A percentile compares a stretch with the other conserved stretches of the same genome.
These are phyloP conservation scores for Fusarium denticulatum DNA, from an alignment of 2,329 filamentous ascomycete species.

Conservation along the genomic window DNA sequence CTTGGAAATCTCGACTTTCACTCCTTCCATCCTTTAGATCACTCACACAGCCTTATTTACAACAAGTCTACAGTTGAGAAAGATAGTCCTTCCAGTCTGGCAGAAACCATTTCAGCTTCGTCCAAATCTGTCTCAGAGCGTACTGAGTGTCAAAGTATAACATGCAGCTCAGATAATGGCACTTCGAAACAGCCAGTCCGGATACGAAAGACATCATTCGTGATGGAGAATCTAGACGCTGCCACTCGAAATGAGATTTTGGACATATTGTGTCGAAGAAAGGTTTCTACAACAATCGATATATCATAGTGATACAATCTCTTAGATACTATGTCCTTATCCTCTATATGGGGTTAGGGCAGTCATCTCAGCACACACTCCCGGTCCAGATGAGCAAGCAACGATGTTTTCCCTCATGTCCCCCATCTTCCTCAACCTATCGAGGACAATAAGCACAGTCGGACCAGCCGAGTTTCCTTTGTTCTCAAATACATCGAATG, in stretches of 20 bases:
- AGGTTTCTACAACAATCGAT: constrained; percentile 6
- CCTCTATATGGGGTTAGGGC: not conserved
- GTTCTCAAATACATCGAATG: constrained; percentile 4
- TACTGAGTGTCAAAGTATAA: not conserved
- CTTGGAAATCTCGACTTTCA: not conserved
- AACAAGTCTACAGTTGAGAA: constrained; percentile 1
- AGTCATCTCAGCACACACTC: not conserved
- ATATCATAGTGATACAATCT: not conserved
- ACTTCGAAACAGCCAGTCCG: not conserved
- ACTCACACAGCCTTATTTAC: not conserved
- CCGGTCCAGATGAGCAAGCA: constrained; percentile 5
- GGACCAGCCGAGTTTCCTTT: constrained; percentile 3
- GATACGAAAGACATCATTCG: constrained; percentile 4
- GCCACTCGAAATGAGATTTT: constrained; percentile 5
- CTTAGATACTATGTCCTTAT: not conserved
- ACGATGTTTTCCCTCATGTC: constrained; percentile 1
- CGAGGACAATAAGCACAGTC: not conserved
- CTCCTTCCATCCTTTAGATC: not conserved
- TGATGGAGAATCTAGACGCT: constrained; percentile 7
- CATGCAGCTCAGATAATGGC: not conserved
- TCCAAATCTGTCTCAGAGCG: not conserved
- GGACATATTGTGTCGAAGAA: constrained; percentile 7
- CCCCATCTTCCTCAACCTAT: not conserved
- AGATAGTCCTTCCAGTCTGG: not conserved
- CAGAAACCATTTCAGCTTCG: constrained; percentile 3